phyloP scores from a whole-genome alignment of 441 rosid species.

The Mallotus japonicus region DNA sequence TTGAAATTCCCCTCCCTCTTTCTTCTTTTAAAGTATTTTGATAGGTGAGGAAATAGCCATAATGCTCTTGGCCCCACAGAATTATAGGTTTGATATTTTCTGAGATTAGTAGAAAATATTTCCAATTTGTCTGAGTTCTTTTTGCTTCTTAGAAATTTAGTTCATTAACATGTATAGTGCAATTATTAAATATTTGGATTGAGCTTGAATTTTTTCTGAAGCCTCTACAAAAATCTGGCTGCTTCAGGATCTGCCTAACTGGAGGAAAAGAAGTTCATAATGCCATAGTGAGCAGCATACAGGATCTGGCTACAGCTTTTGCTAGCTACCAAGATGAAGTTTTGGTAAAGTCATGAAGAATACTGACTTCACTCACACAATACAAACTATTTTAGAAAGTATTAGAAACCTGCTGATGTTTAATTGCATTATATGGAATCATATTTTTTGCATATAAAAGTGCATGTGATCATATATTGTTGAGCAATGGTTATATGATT shows the following conservation, averaged over 20 bases:
- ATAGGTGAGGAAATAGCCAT: neutral
- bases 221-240: constrained; percentile 14
- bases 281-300: constrained; percentile 93
- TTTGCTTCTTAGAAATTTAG: constrained; percentile 15
- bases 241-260: constrained; percentile 73
- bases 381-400: neutral
- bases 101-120: neutral
- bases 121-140: constrained; percentile 8
- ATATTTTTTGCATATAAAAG: neutral
- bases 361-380: constrained; percentile 11
- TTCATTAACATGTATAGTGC: neutral
- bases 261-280: constrained; percentile 97
- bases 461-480: neutral
- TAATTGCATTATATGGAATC: neutral
- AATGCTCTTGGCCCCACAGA: neutral
- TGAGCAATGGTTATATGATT: constrained; percentile 4
- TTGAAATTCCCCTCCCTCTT: too few species aligned
- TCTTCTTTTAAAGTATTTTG: too few species aligned
- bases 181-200: constrained; percentile 2
- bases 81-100: neutral
- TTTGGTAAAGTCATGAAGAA: constrained; percentile 54
- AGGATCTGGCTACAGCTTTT: constrained; percentile 83
- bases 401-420: constrained; percentile 8
- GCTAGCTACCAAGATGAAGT: constrained; percentile 92
- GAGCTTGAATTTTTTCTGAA: constrained; percentile 17